These are phyloP conservation scores for Endoconidiophora laricicola DNA, from an alignment of 2,329 filamentous ascomycete species.

Conservation along the genomic window DNA sequence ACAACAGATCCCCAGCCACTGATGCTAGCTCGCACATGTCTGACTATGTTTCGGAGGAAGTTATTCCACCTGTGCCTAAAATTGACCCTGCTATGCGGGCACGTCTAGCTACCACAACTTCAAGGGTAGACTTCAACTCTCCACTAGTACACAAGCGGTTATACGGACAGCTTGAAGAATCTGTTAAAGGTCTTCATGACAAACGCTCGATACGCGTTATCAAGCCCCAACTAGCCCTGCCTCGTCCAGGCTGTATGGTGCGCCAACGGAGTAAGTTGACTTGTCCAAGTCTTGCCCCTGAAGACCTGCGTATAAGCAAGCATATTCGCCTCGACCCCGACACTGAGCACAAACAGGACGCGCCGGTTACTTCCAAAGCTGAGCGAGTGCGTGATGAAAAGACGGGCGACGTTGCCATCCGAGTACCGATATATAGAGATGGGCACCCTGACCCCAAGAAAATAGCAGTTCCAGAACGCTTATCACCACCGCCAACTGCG, in stretches of 20 bases:
- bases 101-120: too few species aligned
- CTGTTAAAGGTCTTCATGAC: too few species aligned
- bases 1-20: not conserved
- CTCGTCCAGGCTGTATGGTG: not conserved
- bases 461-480: not conserved
- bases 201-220: conserved; percentile 3
- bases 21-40: not conserved
- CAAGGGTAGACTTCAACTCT: too few species aligned
- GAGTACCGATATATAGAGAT: not conserved
- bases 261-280: conserved; percentile 2
- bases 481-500: not conserved
- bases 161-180: not conserved
- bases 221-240: not conserved
- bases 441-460: not conserved
- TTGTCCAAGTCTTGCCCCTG: conserved; percentile 4
- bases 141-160: not conserved
- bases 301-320: conserved; percentile 8
- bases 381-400: too few species aligned
- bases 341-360: not conserved
- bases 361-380: too few species aligned
- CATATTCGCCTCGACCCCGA: not conserved
- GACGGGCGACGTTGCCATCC: not conserved
- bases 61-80: conserved; percentile 1
- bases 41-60: too few species aligned
- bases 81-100: not conserved